Evolutionary conservation across 768 basidiomycete genomes (phyloP).

Genomic region (Tylopilus felleus): DNA sequence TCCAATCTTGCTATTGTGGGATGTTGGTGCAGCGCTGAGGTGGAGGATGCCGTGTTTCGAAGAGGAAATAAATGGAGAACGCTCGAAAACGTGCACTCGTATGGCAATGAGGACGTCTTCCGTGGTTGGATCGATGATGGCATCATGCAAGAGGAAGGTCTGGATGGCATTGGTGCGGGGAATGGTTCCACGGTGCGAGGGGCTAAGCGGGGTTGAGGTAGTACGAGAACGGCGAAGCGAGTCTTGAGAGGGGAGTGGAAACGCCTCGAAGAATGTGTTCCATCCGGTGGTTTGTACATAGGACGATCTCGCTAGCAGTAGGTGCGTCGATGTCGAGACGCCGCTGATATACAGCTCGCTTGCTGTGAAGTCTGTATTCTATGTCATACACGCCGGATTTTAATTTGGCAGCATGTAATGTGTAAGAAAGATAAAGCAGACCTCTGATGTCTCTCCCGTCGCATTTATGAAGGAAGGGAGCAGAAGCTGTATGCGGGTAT

Average conservation of each 20-base stretch:
- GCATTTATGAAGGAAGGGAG: neutral
- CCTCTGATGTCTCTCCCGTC: neutral
- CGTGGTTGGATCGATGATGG: slow-evolving; percentile 3
- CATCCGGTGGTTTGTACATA: slow-evolving; percentile 2
- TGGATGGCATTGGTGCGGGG: neutral
- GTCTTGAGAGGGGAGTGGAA: slow-evolving; percentile 4
- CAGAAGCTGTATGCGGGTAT: slow-evolving; percentile 1
- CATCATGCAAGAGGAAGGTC: slow-evolving; percentile 10
- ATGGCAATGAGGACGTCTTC: slow-evolving; percentile 12
- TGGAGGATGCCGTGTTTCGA: slow-evolving; percentile 9
- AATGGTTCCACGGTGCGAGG: slow-evolving; percentile 13
- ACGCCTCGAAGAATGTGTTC: slow-evolving; percentile 12
- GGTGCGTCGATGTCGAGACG: slow-evolving; percentile 24
- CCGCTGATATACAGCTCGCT: no score
- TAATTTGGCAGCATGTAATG: neutral
- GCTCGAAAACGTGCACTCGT: neutral
- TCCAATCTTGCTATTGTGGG: neutral
- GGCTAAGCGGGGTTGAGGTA: neutral
- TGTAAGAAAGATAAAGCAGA: neutral
- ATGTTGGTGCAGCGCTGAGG: neutral
- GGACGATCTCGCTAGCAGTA: slow-evolving; percentile 10
- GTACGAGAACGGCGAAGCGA: neutral
- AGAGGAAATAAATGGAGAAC: neutral
- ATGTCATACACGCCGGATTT: neutral
- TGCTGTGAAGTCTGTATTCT: neutral